phyloP scores from a whole-genome alignment of 1,284 basidiomycete genomes.

The Moesziomyces sp. region DNA sequence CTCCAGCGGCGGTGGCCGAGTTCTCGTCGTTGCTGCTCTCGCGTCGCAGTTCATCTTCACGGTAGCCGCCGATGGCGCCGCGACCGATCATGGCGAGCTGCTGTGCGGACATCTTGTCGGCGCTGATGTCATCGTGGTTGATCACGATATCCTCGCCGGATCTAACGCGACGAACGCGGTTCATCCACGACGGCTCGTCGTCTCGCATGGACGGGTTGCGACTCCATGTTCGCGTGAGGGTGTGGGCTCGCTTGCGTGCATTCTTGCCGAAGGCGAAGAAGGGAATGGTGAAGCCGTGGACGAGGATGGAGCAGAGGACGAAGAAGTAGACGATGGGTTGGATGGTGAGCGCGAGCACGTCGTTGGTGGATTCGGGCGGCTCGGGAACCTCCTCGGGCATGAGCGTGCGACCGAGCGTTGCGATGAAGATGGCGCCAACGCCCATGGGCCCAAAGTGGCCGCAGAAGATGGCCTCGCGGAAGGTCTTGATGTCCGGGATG shows the following conservation, averaged over 20 bases:
- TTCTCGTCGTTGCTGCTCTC: conserved; percentile 31
- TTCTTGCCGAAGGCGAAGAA: conserved; percentile 65
- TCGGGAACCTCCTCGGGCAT: conserved; percentile 57
- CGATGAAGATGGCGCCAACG: conserved; percentile 66
- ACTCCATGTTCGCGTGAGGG: conserved; percentile 60
- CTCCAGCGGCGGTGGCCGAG: conserved; percentile 26
- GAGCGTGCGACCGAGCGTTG: conserved; percentile 58
- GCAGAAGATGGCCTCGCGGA: conserved; percentile 65
- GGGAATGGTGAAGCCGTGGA: conserved; percentile 67
- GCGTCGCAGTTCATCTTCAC: conserved; percentile 52
- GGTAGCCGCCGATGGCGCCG: conserved; percentile 58
- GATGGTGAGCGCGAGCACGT: conserved; percentile 62
- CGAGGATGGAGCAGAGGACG: conserved; percentile 64
- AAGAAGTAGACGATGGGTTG: conserved; percentile 67
- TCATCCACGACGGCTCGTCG: conserved; percentile 63
- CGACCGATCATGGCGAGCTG: conserved; percentile 59
- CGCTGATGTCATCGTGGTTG: conserved; percentile 46
- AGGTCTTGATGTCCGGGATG: conserved; percentile 68
- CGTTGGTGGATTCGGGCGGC: conserved; percentile 62
- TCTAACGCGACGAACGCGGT: conserved; percentile 48
- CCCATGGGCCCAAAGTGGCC: conserved; percentile 68
- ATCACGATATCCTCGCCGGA: conserved; percentile 54
- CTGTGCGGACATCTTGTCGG: conserved; percentile 52
- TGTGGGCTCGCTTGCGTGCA: conserved; percentile 54
- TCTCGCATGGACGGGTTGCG: conserved; percentile 50